A percentile compares a stretch with the other conserved stretches of the same genome.
Evolutionary conservation across 106 monocot genomes (phyloP).

Genomic region (Dioscorea dumetorum): DNA sequence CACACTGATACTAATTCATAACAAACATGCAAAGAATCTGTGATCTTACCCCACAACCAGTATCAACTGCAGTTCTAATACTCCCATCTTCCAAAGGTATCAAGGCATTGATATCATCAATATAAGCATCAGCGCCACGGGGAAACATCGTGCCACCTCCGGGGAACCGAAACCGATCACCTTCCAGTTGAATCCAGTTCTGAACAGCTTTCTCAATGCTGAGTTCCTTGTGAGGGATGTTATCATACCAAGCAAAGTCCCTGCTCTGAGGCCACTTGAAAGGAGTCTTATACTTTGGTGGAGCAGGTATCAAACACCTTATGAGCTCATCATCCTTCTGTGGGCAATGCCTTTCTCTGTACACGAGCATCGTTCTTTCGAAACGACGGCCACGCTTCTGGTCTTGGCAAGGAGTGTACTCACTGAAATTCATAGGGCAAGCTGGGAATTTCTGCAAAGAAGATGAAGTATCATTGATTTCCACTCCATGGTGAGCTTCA

Average conservation of each 20-base stretch:
- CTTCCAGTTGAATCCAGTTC: conserved; percentile 7
- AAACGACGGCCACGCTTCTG: neutral
- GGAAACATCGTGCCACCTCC: conserved; percentile 8
- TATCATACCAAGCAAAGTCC: conserved; percentile 6
- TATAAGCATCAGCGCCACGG: conserved; percentile 5
- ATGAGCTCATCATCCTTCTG: neutral
- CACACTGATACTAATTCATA: no score
- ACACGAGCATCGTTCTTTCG: neutral
- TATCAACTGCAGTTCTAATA: conserved; percentile 6
- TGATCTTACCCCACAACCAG: conserved; percentile 7
- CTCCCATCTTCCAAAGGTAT: conserved; percentile 1
- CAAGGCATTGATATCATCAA: conserved; percentile 2
- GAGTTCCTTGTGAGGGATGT: conserved; percentile 5
- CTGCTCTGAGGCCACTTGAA: conserved; percentile 7
- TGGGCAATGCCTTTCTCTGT: conserved; percentile 1
- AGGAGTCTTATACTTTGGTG: conserved; percentile 3
- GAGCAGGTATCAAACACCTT: neutral
- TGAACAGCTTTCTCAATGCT: conserved; percentile 9
- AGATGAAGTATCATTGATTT: neutral
- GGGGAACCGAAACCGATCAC: conserved; percentile 6
- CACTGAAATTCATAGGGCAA: conserved; percentile 2
- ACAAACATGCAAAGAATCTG: neutral
- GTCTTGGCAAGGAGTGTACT: conserved; percentile 5
- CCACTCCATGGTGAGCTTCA: conserved; percentile 1
- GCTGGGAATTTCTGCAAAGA: neutral